These are phyloP conservation scores for Naganishia kalamii DNA, from an alignment of 768 basidiomycete genomes.

Conservation along the genomic window DNA sequence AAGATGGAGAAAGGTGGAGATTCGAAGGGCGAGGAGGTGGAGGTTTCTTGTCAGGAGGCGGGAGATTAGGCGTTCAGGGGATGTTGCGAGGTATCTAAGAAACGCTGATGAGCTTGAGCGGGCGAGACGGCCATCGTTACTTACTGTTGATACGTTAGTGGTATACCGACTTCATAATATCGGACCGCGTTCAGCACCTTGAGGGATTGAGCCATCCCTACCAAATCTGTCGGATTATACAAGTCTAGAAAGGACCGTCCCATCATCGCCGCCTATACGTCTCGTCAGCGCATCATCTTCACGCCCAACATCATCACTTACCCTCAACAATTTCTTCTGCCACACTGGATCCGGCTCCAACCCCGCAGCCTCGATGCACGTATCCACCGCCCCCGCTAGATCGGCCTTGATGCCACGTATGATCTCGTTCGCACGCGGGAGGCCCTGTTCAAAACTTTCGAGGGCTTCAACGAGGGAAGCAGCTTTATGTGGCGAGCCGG, in stretches of 20 bases:
- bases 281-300: constrained; percentile 10
- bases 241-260: constrained; percentile 89
- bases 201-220: constrained; percentile 82
- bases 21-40: constrained; percentile 84
- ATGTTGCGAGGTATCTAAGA: constrained; percentile 69
- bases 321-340: constrained; percentile 9
- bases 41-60: constrained; percentile 79
- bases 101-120: not conserved
- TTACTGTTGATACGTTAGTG: constrained; percentile 83
- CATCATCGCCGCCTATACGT: constrained; percentile 81
- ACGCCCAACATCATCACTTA: not conserved
- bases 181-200: constrained; percentile 91
- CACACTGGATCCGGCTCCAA: constrained; percentile 74
- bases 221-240: constrained; percentile 84
- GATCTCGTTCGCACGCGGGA: constrained; percentile 87
- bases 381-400: constrained; percentile 75
- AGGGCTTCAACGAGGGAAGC: constrained; percentile 90
- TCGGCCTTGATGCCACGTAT: constrained; percentile 82
- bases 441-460: constrained; percentile 73
- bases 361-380: constrained; percentile 88
- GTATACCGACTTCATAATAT: constrained; percentile 85
- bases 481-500: constrained; percentile 83
- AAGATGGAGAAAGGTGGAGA: constrained; percentile 74
- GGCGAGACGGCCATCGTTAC: constrained; percentile 33
- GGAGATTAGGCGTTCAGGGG: constrained; percentile 70